A percentile compares a stretch with the other conserved stretches of the same genome.
Conservation (phyloP, 257 asterid genomes). For the Petunia axillaris region DNA sequence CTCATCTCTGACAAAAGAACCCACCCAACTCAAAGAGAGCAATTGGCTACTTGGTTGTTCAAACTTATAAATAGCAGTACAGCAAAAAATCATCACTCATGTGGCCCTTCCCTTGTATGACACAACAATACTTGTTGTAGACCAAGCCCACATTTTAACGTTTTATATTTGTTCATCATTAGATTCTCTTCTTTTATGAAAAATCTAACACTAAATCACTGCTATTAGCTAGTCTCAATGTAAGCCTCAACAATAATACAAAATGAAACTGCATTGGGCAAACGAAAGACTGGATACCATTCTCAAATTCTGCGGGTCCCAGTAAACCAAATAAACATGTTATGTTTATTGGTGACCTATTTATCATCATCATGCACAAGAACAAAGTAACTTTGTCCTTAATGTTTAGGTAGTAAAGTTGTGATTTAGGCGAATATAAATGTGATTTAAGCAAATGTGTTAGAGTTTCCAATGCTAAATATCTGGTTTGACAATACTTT, state of each 20-base stretch:
- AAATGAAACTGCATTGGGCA: no score
- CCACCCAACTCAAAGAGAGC: neutral
- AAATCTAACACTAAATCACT: neutral
- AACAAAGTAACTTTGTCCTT: no score
- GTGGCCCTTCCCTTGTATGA: neutral
- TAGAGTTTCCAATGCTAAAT: no score
- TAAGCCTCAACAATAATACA: neutral
- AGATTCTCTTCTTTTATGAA: neutral
- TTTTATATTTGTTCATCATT: constrained; percentile 14
- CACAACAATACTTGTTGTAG: neutral
- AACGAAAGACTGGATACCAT: no score
- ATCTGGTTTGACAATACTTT: no score
- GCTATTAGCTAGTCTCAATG: neutral
- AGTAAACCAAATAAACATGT: no score
- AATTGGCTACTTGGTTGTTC: constrained; percentile 11
- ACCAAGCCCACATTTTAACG: constrained; percentile 8
- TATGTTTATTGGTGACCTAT: no score
- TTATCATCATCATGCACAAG: no score
- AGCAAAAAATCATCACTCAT: constrained; percentile 14
- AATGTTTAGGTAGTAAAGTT: no score
- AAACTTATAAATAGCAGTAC: constrained; percentile 3
- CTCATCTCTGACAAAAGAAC: neutral
- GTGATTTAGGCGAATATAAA: no score
- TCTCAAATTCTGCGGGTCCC: no score
- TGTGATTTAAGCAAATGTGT: no score